Base-by-base conservation (phyloP, 2,329 filamentous ascomycete species). In the Neodidymelliopsis sp. region DNA sequence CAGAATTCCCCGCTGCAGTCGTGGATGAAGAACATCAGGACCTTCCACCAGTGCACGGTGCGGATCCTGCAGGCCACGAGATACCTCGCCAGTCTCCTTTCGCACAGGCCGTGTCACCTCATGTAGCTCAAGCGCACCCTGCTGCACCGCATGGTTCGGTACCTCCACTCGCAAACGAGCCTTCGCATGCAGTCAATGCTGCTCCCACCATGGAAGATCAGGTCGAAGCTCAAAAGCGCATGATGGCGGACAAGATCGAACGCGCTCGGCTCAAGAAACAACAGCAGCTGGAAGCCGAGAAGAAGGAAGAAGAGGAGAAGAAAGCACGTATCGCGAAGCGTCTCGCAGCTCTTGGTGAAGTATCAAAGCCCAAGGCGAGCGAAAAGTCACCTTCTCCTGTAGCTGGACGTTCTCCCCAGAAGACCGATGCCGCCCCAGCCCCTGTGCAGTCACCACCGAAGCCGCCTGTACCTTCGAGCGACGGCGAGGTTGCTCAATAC, bases 231-330 rank as follows among this genome's bases (percentile, higher is more conserved):
- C 80, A 89, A 80, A 74, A 81, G 67, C 79, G 81, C 23, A 75
- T 90, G 16, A 91, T 92, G 88, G 81, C 81, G 27, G 85, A 90
- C 61, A 83, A 84, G 28, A 80, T 85, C 6, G 87, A 91, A 62
- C 75, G 84, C 39, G 87, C 88, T 11, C 53, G 83, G 81, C 84
- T 84, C 41, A 88, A 87, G 15, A 85, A 86, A 63, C 86, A 88
- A 49, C 66, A 69, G 43, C 63, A 70, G 30, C 46, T 57, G 38
- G 69, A 72, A 51, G 87, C 89, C 49, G 82, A 91, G 68, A 85
- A 82, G 15, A 81, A 79, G n/a, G 86, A 89, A 62, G 87, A 90
- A 64, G 86, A 84, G n/a, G 89, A 83, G 13, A 83, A 80, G 50
- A 81, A 83, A 60, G 87, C 90, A 65, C 83, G 89, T 18, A 85